Evolutionary conservation across 768 basidiomycete genomes (phyloP).

Genomic region (Russula sp.): DNA sequence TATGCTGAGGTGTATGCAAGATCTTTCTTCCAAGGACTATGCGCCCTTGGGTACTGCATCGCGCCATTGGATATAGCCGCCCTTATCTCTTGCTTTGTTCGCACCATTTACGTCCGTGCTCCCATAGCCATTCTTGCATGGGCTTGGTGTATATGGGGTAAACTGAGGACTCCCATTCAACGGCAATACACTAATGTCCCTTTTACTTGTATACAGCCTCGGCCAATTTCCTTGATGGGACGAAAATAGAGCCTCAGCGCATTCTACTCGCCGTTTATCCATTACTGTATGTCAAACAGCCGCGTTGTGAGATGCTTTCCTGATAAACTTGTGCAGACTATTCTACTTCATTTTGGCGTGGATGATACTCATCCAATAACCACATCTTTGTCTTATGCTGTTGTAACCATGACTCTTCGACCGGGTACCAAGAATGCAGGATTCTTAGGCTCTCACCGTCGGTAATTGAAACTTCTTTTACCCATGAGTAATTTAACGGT

Average conservation of each 20-base stretch:
- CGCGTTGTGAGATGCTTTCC: constrained; percentile 14
- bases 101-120: constrained; percentile 78
- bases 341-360: constrained; percentile 95
- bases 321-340: constrained; percentile 46
- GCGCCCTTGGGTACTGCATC: constrained; percentile 92
- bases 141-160: constrained; percentile 98
- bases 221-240: constrained; percentile 93
- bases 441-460: constrained; percentile 8
- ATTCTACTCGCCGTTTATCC: constrained; percentile 95
- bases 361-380: constrained; percentile 92
- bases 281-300: constrained; percentile 62
- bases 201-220: constrained; percentile 53
- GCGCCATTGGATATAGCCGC: constrained; percentile 92
- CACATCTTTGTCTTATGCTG: neutral
- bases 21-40: constrained; percentile 95
- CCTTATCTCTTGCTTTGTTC: constrained; percentile 80
- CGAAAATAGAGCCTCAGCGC: constrained; percentile 86
- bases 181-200: neutral
- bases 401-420: constrained; percentile 13
- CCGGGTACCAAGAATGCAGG: constrained; percentile 8
- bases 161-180: constrained; percentile 31
- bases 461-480: constrained; percentile 26
- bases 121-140: constrained; percentile 85
- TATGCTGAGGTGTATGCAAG: constrained; percentile 38
- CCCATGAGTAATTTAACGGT: constrained; percentile 23